Evolutionary conservation across 331 rosid species (phyloP), one percentile per base, ranked within the genome.

Genomic region (Phaseolus coccineus): DNA sequence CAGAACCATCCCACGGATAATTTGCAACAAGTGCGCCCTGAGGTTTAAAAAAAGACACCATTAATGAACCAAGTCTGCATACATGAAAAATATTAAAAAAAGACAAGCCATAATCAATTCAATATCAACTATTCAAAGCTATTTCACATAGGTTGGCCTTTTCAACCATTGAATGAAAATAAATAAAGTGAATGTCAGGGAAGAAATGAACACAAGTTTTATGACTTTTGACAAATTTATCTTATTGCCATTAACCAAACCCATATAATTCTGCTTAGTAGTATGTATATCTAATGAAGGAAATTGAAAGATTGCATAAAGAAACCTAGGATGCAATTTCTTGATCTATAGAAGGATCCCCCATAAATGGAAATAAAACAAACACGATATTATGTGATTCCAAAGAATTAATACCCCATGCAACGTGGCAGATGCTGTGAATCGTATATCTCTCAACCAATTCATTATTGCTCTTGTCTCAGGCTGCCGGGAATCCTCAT

Each of bases 1-100:
- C 84, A 27, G 93, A 85, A 62, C 97, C 99, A 81, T 95, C 99
- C 98, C 99, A 95, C 30, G 97, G 98, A 85, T 90, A 95, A 87
- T 93, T 95, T 83, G 99, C 99, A 84, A 95, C 99, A 66, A 95
- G 93, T 61, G 97, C 98, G 33, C 96, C 98, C 99, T 95, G 88
- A 72, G 46, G 65, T 53, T 69, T 35, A 25, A 81, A 69, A 73
- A 78, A 57, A 39, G 50, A 47, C 48, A 55, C 62, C 40, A 51
- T 75, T 47, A 76, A 64, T 56, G 37, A 77, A 65, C 39, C 80
- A 61, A 80, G 5, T 76, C 3, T 71, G 81, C 40, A 71, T 31
- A 33, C 46, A 67, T 27, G 28, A 39, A 62, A 74, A 9, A 51
- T 31, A 58, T 30, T 61, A 56, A 40, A 55, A 3, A 80, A 59